Evolutionary conservation across 768 basidiomycete genomes (phyloP).

Genomic region (Rhodotorula paludigena): DNA sequence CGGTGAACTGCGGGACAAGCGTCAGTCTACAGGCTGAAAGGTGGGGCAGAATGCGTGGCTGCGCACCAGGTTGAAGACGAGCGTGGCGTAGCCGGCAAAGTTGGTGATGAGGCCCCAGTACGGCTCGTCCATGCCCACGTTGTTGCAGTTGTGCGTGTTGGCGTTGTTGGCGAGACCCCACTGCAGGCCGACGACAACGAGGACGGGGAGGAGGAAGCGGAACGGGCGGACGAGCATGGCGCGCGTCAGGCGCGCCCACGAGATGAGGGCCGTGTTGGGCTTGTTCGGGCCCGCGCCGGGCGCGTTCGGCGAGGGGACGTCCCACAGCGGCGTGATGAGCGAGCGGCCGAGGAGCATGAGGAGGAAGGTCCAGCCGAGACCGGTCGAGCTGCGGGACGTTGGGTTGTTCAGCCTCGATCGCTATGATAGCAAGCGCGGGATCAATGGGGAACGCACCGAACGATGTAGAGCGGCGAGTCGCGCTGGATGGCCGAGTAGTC

Average conservation of each 20-base stretch:
- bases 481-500: constrained; percentile 44
- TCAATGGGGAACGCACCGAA: constrained; percentile 35
- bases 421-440: no score
- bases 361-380: constrained; percentile 43
- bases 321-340: constrained; percentile 43
- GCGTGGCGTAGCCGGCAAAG: constrained; percentile 42
- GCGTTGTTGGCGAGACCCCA: constrained; percentile 43
- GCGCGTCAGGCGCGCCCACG: constrained; percentile 42
- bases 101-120: constrained; percentile 42
- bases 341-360: constrained; percentile 43
- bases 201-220: constrained; percentile 45
- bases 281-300: constrained; percentile 3
- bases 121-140: constrained; percentile 44
- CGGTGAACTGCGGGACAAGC: constrained; percentile 36
- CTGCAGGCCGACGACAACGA: constrained; percentile 43
- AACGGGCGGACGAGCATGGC: constrained; percentile 44
- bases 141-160: constrained; percentile 42
- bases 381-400: constrained; percentile 34
- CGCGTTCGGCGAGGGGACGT: constrained; percentile 34
- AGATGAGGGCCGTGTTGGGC: constrained; percentile 41
- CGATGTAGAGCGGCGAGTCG: constrained; percentile 42
- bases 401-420: no score
- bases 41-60: neutral
- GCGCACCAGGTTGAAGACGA: constrained; percentile 43
- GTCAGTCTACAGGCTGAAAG: neutral